Percentiles rank a stretch among this genome's conserved stretches.
These are phyloP conservation scores for Nicotiana tomentosiformis DNA, from an alignment of 257 asterid genomes.

Conservation along the genomic window DNA sequence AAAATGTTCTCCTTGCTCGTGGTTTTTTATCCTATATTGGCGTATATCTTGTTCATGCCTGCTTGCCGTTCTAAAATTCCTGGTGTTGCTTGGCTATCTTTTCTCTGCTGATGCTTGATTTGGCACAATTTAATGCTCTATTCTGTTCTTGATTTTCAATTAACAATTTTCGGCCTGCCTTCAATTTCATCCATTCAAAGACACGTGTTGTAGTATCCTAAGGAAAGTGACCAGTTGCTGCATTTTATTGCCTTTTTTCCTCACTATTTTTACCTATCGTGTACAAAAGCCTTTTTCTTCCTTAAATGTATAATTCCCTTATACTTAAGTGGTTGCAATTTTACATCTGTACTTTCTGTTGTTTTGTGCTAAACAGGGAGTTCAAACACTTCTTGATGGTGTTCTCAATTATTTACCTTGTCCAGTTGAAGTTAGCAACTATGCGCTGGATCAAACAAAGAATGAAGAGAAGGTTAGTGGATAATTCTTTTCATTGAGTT, in stretches of 20 bases:
- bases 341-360: conserved; percentile 11
- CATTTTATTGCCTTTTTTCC: not conserved
- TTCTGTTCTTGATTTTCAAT: not conserved
- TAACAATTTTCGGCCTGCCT: not conserved
- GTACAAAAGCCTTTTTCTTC: not conserved
- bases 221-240: not conserved
- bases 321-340: not conserved
- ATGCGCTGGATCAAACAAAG: conserved; percentile 92
- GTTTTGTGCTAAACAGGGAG: conserved; percentile 56
- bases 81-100: not conserved
- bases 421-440: conserved; percentile 76
- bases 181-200: too few relatives aligned
- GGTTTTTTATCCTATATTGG: not conserved
- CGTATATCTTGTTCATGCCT: not conserved
- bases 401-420: conserved; percentile 88
- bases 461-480: conserved; percentile 74
- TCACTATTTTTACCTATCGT: not conserved
- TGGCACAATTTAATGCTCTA: not conserved
- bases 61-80: not conserved
- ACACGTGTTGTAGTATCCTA: too few relatives aligned
- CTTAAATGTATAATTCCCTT: not conserved
- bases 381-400: conserved; percentile 95
- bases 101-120: not conserved
- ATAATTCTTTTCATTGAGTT: not conserved
- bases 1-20: not conserved